A percentile compares a stretch with the other conserved stretches of the same genome.
These are phyloP conservation scores for Vaccinium macrocarpon DNA, from an alignment of 148 eudicot genomes.

Conservation along the genomic window DNA sequence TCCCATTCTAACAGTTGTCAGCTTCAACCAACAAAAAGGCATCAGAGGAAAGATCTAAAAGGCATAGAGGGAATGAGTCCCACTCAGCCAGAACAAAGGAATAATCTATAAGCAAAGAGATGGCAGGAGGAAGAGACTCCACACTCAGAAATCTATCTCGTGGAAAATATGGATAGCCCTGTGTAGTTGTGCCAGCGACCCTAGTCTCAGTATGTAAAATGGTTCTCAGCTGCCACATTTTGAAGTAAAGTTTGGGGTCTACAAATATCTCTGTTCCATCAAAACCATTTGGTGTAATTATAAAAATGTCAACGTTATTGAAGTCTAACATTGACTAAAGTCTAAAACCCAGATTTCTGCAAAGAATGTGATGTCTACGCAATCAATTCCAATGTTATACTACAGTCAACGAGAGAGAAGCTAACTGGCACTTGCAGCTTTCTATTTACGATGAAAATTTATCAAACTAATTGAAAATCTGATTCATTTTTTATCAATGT, in stretches of 20 bases:
- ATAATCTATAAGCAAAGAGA: neutral
- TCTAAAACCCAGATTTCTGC: neutral
- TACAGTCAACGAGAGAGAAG: neutral
- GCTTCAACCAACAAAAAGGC: neutral
- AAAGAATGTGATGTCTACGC: neutral
- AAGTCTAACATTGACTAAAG: slow-evolving; percentile 1
- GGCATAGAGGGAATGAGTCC: neutral
- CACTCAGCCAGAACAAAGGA: neutral
- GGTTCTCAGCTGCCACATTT: neutral
- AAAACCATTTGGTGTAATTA: neutral
- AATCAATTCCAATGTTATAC: neutral
- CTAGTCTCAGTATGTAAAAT: neutral
- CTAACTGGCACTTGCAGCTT: neutral
- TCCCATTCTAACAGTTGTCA: neutral
- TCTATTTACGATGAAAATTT: neutral
- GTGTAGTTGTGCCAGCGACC: neutral
- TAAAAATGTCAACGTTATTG: neutral
- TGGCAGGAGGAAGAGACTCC: neutral
- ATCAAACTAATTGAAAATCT: neutral
- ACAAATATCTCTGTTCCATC: neutral
- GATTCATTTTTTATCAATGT: neutral
- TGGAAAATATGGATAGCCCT: neutral
- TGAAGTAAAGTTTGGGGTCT: neutral
- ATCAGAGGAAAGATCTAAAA: neutral
- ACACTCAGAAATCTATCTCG: neutral